phyloP scores from a whole-genome alignment of 2,329 filamentous ascomycete genomes.

The Sporothrix sp. region DNA sequence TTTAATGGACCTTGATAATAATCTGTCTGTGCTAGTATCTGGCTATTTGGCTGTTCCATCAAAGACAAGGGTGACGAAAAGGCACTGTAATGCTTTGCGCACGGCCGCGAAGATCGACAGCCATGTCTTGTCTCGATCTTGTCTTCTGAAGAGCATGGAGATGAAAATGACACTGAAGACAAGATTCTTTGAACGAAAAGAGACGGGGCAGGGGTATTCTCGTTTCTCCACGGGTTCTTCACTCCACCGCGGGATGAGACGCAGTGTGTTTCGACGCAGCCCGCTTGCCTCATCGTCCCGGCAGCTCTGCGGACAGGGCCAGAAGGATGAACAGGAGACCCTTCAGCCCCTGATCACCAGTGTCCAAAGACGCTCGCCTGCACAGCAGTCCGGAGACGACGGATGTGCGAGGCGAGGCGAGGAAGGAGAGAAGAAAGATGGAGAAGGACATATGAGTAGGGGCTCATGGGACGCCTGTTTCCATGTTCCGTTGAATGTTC shows the following conservation, averaged over 20 bases:
- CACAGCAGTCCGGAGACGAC: neutral
- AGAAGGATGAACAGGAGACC: neutral
- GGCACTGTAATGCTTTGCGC: too few species aligned
- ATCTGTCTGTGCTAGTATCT: slow-evolving; percentile 2
- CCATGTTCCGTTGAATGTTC: neutral
- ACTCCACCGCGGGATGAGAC: slow-evolving; percentile 5
- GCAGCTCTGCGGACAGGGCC: too few species aligned
- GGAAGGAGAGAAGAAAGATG: neutral
- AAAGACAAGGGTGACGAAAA: too few species aligned
- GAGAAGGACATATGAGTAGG: neutral
- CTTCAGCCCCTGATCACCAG: neutral
- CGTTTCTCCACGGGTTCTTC: neutral
- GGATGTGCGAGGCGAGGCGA: neutral
- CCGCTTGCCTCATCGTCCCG: neutral
- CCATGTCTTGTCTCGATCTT: too few species aligned
- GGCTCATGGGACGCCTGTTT: neutral
- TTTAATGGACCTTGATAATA: neutral
- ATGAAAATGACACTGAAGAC: neutral
- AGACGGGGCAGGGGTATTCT: neutral
- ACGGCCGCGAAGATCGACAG: too few species aligned
- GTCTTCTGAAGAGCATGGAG: neutral
- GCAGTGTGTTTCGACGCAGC: slow-evolving; percentile 5
- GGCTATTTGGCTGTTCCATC: too few species aligned
- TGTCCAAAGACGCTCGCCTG: neutral
- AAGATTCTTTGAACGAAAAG: too few species aligned